Evolutionary conservation across 495 filamentous ascomycete species (phyloP).

Genomic region (Tuber calosporum): DNA sequence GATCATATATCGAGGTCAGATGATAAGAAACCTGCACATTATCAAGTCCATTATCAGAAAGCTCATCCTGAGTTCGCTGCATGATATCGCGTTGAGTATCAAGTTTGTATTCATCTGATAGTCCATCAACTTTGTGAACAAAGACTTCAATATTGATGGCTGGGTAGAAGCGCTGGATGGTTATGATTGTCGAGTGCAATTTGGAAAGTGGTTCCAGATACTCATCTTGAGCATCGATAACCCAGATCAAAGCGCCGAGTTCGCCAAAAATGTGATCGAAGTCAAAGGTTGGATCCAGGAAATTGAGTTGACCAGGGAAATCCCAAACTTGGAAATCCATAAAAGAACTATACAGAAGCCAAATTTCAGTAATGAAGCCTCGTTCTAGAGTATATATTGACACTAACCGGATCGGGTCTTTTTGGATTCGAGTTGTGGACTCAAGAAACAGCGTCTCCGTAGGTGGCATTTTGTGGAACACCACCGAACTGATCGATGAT

Average conservation of each 20-base stretch:
- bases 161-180: conserved; percentile 77
- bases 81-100: conserved; percentile 92
- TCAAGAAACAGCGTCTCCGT: conserved; percentile 92
- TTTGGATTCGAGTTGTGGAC: conserved; percentile 84
- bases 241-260: conserved; percentile 92
- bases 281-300: conserved; percentile 76
- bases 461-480: conserved; percentile 94
- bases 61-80: conserved; percentile 93
- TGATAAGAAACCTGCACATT: conserved; percentile 89
- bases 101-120: conserved; percentile 87
- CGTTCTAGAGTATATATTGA: background rate
- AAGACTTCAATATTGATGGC: conserved; percentile 95
- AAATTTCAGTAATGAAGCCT: conserved; percentile 29
- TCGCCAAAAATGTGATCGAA: conserved; percentile 87
- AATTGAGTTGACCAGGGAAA: conserved; percentile 87
- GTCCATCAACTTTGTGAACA: conserved; percentile 93
- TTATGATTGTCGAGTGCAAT: conserved; percentile 78
- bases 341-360: conserved; percentile 61
- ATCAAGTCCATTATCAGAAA: conserved; percentile 82
- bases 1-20: conserved; percentile 93
- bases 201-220: conserved; percentile 81
- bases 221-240: conserved; percentile 95
- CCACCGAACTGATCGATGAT: conserved; percentile 93
- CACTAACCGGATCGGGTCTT: conserved; percentile 83
- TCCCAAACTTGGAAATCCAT: conserved; percentile 99